Conservation (phyloP, 805 yeast genomes). For the Saturnispora hagleri region DNA sequence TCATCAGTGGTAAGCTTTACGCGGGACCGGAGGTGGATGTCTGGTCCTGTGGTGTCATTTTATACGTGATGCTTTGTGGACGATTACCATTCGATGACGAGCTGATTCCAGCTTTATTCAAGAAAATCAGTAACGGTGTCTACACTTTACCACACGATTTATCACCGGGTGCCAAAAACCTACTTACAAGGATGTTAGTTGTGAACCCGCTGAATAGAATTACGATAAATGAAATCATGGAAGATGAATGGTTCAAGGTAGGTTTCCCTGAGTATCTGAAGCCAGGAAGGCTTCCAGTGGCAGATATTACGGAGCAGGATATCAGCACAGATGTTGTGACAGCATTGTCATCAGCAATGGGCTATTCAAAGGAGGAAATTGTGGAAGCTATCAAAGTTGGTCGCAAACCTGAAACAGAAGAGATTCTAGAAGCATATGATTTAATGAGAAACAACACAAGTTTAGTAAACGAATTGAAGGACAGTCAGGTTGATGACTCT, state of each 20-base stretch:
- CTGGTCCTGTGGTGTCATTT: slow-evolving; percentile 94
- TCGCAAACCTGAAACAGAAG: slow-evolving; percentile 45
- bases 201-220: slow-evolving; percentile 92
- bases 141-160: slow-evolving; percentile 83
- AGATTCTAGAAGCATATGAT: slow-evolving; percentile 78
- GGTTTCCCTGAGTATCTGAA: slow-evolving; percentile 72
- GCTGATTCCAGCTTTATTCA: slow-evolving; percentile 87
- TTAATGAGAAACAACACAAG: slow-evolving; percentile 72
- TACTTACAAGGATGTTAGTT: slow-evolving; percentile 83
- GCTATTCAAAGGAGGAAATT: slow-evolving; percentile 79
- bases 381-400: slow-evolving; percentile 47
- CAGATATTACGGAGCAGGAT: slow-evolving; percentile 27
- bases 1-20: slow-evolving; percentile 84
- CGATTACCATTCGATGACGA: slow-evolving; percentile 95
- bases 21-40: slow-evolving; percentile 99
- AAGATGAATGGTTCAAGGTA: slow-evolving; percentile 87
- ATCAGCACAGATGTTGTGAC: slow-evolving; percentile 69
- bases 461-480: slow-evolving; percentile 57
- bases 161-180: slow-evolving; percentile 74
- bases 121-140: slow-evolving; percentile 87
- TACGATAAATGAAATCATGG: slow-evolving; percentile 84
- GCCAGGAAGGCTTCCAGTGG: slow-evolving; percentile 38
- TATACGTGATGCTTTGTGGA: slow-evolving; percentile 94
- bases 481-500: slow-evolving; percentile 12
- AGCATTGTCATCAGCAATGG: slow-evolving; percentile 75